Evolutionary conservation across 345 rosid species (phyloP), one percentile per base, ranked within the genome.

Genomic region (Firmiana major): DNA sequence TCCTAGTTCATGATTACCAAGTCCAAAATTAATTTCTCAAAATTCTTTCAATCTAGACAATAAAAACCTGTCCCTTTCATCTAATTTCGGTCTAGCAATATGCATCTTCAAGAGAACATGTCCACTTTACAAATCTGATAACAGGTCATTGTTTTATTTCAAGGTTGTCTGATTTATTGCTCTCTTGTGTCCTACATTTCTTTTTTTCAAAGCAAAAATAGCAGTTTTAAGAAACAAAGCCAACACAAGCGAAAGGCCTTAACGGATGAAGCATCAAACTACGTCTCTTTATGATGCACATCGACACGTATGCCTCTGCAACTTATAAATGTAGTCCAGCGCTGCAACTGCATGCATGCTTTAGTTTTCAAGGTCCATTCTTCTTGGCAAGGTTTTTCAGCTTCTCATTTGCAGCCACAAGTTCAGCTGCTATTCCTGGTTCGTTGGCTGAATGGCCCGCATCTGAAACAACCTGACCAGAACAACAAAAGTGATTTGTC

Each of bases 401-500:
- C 86, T 81, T 89, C 85, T 96, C 97, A 36, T 86, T 93, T 5
- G 97, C 97, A 76, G 84, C 93, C 76, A 93, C 98, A 6, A 96
- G 98, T 85, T 90, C 97, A 26, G 92, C 97, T 57, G 93, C 85
- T 63, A 89, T 90, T 78, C 99, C 97, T 2, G 88, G 91, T 81
- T 96, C 98, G 51, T 96, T 92, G 2, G 97, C 98, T 5, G 99
- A 93, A 85, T 96, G 99, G 78, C 99, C 99, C 16, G 98, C 98
- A 83, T 93, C 91, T 49, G 79, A 79, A 45, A 93, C 92, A 74
- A 96, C 85, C 99, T 96, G 88, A 74, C 64, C 73, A 75, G 70
- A 73, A 42, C 12, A 59, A 63, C 21, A 60, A 72, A 53, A n/a
- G n/a, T n/a, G 42, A 17, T 53, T 51, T 51, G 3, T 71, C 38